Evolutionary conservation across 768 basidiomycete species (phyloP).

Genomic region (Boletus subcaerulescens): DNA sequence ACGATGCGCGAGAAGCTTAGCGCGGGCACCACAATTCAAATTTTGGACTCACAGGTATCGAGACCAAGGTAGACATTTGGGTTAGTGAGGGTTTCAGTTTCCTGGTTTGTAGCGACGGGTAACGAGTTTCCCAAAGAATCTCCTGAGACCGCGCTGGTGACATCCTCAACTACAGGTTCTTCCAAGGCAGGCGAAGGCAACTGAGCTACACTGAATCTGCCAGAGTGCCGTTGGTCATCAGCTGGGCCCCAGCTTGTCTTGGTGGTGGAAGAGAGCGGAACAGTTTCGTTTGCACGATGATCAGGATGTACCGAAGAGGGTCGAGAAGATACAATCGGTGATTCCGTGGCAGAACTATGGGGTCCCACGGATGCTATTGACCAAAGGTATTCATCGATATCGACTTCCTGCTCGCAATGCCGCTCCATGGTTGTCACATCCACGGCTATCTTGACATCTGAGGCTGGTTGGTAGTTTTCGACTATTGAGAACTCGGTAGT

Average conservation of each 20-base stretch:
- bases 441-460: conserved; percentile 10
- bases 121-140: conserved; percentile 5
- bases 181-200: conserved; percentile 60
- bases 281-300: conserved; percentile 50
- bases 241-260: conserved; percentile 52
- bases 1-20: background rate
- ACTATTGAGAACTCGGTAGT: conserved; percentile 51
- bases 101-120: too few species aligned
- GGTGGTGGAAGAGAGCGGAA: conserved; percentile 41
- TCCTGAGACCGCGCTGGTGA: conserved; percentile 19
- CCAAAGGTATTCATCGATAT: conserved; percentile 64
- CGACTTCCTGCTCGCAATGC: conserved; percentile 8
- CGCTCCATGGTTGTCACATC: conserved; percentile 20
- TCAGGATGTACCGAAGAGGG: conserved; percentile 56
- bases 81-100: background rate
- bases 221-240: conserved; percentile 39
- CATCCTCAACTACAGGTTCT: conserved; percentile 38
- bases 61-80: conserved; percentile 24
- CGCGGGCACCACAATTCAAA: background rate
- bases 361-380: conserved; percentile 66
- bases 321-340: conserved; percentile 38
- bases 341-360: conserved; percentile 39
- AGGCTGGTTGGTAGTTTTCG: conserved; percentile 24
- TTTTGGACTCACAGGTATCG: conserved; percentile 17
- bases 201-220: conserved; percentile 32